Evolutionary conservation across 345 rosid species (phyloP), one percentile per base, ranked within the genome.

Genomic region (Iberis pinnata): DNA sequence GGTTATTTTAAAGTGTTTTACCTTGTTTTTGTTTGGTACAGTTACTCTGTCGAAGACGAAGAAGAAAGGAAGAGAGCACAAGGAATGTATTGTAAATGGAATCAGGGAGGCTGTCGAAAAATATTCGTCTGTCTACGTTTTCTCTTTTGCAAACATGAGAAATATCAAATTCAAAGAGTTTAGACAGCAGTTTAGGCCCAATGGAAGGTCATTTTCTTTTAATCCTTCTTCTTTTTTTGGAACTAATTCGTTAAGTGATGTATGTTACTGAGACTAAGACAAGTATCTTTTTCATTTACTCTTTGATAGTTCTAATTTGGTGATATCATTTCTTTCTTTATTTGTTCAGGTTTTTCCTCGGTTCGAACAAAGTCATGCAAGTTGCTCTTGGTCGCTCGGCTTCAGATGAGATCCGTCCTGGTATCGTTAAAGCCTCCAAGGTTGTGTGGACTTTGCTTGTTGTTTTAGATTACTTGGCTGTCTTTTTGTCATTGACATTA

Each of bases 361-460:
- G 97, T 12, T 88, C 97, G 16, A 92, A 92, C 69, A 88, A 88
- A 74, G 99, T 88, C 18, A 92, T 88, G 97, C 97, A 88, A 60
- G 90, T 88, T 54, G 81, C 99, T 43, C 68, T 92, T 25, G 99
- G 98, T 53, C 95, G 98, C 36, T 81, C 88, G 18, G 83, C 60
- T 73, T 70, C 90, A n/a, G 94, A 85, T 67, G 98, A 88, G 76
- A 56, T 80, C 51, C 73, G 83, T 68, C 78, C 90, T 1, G 83
- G 97, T 12, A 62, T 86, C 65, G 65, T 63, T 53, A 88, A 81
- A 70, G 83, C 70, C 52, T 86, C 99, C 33, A 92, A 81, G 90
- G 99, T 92, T 49, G 53, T 18, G 12, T 43, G n/a, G n/a, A 5
- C 13, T 10, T 42, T 18, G 32, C 41, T 59, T 36, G 11, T 26